Evolutionary conservation across 2,329 filamentous ascomycete genomes (phyloP).

Genomic region (Ilyonectria sp.): DNA sequence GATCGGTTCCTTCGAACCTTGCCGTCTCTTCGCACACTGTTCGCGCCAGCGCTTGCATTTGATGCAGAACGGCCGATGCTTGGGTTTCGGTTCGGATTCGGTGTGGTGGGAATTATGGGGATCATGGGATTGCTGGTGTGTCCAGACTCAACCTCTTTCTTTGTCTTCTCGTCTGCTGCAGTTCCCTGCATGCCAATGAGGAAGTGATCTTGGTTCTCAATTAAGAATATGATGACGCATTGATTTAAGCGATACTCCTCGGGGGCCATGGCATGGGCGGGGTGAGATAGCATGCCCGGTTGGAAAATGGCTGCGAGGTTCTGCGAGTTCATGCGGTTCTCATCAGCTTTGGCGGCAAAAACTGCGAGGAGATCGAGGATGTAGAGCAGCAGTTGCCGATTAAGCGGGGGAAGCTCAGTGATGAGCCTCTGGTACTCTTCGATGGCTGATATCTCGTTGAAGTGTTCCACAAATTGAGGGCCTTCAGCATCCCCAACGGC

Average conservation of each 20-base stretch:
- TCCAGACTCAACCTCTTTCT: constrained; percentile 77
- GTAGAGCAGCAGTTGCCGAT: constrained; percentile 93
- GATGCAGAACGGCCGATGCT: constrained; percentile 78
- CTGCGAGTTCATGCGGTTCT: constrained; percentile 96
- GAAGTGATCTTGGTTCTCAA: constrained; percentile 99
- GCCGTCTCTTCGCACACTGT: constrained; percentile 86
- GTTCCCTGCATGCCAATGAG: constrained; percentile 98
- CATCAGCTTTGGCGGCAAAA: constrained; percentile 95
- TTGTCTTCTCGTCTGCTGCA: constrained; percentile 89
- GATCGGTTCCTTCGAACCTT: constrained; percentile 90
- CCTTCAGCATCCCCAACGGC: constrained; percentile 79
- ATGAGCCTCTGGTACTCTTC: constrained; percentile 89
- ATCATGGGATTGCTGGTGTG: constrained; percentile 63
- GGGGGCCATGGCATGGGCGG: constrained; percentile 94
- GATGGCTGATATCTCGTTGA: constrained; percentile 79
- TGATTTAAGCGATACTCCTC: constrained; percentile 95
- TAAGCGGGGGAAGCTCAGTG: constrained; percentile 91
- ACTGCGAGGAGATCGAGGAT: constrained; percentile 96
- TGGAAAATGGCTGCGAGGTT: constrained; percentile 98
- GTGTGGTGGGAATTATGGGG: constrained; percentile 53
- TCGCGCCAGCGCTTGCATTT: constrained; percentile 89
- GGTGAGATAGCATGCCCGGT: constrained; percentile 95
- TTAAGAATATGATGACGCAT: constrained; percentile 96
- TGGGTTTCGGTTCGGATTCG: constrained; percentile 67
- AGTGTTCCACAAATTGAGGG: constrained; percentile 77